A percentile compares a stretch with the other conserved stretches of the same genome.
phyloP scores from a whole-genome alignment of 306 rosid genomes.

The Arachis stenosperma region DNA sequence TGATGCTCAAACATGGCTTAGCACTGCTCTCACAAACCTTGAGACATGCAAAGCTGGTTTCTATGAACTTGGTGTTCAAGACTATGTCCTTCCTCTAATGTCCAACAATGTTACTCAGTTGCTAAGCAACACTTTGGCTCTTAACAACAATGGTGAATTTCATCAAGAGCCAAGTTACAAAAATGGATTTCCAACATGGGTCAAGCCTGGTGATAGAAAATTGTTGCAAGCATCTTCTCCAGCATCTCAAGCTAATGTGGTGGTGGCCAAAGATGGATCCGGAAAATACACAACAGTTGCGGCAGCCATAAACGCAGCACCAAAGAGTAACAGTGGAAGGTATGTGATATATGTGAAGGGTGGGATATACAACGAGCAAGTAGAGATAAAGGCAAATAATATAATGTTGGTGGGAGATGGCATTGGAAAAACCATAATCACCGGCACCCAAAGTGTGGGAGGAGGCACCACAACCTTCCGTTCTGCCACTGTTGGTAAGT shows the following conservation, averaged over 20 bases:
- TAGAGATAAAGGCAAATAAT: slow-evolving; percentile 57
- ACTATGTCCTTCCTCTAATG: slow-evolving; percentile 34
- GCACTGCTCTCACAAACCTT: slow-evolving; percentile 57
- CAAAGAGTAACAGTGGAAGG: slow-evolving; percentile 51
- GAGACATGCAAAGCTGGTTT: slow-evolving; percentile 59
- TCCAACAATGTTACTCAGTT: slow-evolving; percentile 62
- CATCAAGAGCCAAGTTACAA: slow-evolving; percentile 25
- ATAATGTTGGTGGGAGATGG: slow-evolving; percentile 80
- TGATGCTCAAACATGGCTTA: slow-evolving; percentile 61
- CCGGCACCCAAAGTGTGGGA: slow-evolving; percentile 82
- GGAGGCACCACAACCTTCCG: slow-evolving; percentile 77
- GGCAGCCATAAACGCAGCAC: slow-evolving; percentile 53
- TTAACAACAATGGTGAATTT: slow-evolving; percentile 49
- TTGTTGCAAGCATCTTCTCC: slow-evolving; percentile 60
- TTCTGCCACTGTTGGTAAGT: slow-evolving; percentile 83
- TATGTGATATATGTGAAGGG: slow-evolving; percentile 72
- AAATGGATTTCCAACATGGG: slow-evolving; percentile 68
- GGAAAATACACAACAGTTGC: slow-evolving; percentile 53
- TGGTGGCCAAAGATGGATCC: slow-evolving; percentile 75
- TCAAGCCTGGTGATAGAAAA: slow-evolving; percentile 62
- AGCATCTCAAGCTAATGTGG: slow-evolving; percentile 42
- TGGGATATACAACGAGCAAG: slow-evolving; percentile 67
- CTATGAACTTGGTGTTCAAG: slow-evolving; percentile 50
- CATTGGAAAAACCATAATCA: slow-evolving; percentile 69
- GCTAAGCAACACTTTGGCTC: slow-evolving; percentile 63